Base-by-base conservation (phyloP, 176 grass and related monocot genomes). In the Luzula sylvatica region DNA sequence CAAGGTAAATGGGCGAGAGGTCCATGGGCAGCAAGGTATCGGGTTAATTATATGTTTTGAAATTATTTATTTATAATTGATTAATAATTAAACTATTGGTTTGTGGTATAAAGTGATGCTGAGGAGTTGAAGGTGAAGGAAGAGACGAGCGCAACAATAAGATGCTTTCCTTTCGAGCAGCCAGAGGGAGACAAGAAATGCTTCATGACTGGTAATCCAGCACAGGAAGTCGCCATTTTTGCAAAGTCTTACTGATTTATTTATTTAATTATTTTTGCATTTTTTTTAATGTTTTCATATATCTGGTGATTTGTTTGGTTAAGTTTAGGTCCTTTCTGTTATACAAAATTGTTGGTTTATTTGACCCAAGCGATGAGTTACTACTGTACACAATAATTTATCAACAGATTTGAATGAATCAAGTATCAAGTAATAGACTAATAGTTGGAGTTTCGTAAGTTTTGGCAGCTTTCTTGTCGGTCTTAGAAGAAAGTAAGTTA, bases 71-170 rank as follows among this genome's bases (percentile, higher is more conserved):
- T 5, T 51, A n/a, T 30, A 49, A 12, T 3, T 48, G 16, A 46
- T 24, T 38, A 23, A 15, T 23, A 48, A 23, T 50, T 48, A 2
- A 59, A 38, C 20, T 58, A 45, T 15, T 52, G 20, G n/a, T 38
- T 26, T 66, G 16, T 48, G 39, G 15, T 52, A 60, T 35, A 60
- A 17, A 98, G 92, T 9, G 72, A 98, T 46, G 63, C 78, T 7
- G 92, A 98, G 14, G 92, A 98, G 75, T 55, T 88, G 41, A 98
- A 83, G 58, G 85, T 90, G 70, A 90, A 98, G 77, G 92, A 98
- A 80, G 92, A 98, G 68, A 90, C 92, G 8, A 75, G 81, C 6
- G 85, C 92, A 14, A 98, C 92, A 58, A 83, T 98, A 77, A 65
- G 92, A 27, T 98, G 92, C 78, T 98, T 83, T 65, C 92, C 92